A percentile compares a stretch with the other conserved stretches of the same genome.
These are phyloP conservation scores for Craspedostauros australis DNA, from an alignment of 108 stramenopile genomes.

Conservation along the genomic window DNA sequence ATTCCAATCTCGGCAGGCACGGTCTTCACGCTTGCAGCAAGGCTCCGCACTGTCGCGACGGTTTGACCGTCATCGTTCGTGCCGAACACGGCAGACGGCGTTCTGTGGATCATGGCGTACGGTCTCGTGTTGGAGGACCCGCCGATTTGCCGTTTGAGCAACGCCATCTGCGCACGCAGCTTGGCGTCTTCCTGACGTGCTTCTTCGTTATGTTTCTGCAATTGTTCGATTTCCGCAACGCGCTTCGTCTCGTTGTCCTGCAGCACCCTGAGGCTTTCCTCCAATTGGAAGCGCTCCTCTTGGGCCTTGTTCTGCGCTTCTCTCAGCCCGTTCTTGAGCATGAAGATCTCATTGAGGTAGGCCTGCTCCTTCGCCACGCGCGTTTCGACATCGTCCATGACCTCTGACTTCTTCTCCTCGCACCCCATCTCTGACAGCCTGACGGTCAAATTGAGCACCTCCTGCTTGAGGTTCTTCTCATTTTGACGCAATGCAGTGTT, in stretches of 20 bases:
- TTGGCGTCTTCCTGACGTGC: not conserved
- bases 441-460: not conserved
- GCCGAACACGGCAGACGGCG: too few relatives aligned
- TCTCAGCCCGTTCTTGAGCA: slow-evolving; percentile 1
- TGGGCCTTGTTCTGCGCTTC: slow-evolving; percentile 4
- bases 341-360: slow-evolving; percentile 5
- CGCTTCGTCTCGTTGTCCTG: slow-evolving; percentile 3
- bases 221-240: slow-evolving; percentile 1
- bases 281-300: slow-evolving; percentile 15
- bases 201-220: slow-evolving; percentile 3
- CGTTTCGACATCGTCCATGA: not conserved
- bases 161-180: slow-evolving; percentile 2
- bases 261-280: slow-evolving; percentile 14
- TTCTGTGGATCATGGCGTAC: too few relatives aligned
- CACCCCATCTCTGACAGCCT: not conserved
- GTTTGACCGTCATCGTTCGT: too few relatives aligned
- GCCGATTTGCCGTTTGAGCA: too few relatives aligned
- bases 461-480: not conserved
- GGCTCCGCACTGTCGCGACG: too few relatives aligned
- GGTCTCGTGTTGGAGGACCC: too few relatives aligned
- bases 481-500: not conserved
- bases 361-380: not conserved
- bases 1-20: too few relatives aligned
- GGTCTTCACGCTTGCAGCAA: too few relatives aligned
- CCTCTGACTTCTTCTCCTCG: not conserved